Percentiles rank a stretch among this genome's conserved stretches.
Evolutionary conservation across 2,329 filamentous ascomycete species (phyloP).

Genomic region (Dactylellina drechsleri): DNA sequence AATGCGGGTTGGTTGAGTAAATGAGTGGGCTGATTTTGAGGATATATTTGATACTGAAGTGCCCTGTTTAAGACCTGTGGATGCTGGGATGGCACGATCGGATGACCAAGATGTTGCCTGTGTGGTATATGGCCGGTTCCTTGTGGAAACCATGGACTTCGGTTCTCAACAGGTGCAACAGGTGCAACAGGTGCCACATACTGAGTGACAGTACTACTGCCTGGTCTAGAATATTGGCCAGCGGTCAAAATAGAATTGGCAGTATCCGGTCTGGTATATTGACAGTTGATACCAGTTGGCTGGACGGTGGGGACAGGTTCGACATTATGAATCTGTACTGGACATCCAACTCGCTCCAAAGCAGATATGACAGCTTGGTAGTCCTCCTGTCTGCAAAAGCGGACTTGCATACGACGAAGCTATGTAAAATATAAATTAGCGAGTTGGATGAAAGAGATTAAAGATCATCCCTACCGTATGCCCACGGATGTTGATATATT

Average conservation of each 20-base stretch:
- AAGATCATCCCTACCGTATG: constrained; percentile 25
- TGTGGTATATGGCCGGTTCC: constrained; percentile 6
- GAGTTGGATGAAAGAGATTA: not conserved
- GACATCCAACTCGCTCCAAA: constrained; percentile 41
- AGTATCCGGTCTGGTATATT: constrained; percentile 19
- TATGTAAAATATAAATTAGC: constrained; percentile 2
- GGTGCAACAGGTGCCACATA: not conserved
- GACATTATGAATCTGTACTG: constrained; percentile 36
- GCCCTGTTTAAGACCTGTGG: not conserved
- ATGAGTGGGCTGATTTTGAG: constrained; percentile 8
- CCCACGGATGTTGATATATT: constrained; percentile 34
- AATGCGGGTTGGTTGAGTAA: constrained; percentile 3
- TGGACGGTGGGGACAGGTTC: constrained; percentile 22
- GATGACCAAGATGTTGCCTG: constrained; percentile 18
- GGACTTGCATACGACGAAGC: constrained; percentile 47
- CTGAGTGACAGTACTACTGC: not conserved
- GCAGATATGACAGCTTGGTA: constrained; percentile 29
- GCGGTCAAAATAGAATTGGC: constrained; percentile 21
- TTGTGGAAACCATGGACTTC: constrained; percentile 9
- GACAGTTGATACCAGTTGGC: constrained; percentile 8
- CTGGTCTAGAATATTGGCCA: constrained; percentile 28
- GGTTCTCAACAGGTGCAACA: constrained; percentile 10
- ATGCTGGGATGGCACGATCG: not conserved
- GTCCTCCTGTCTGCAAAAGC: constrained; percentile 39
- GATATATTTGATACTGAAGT: not conserved